phyloP scores from a whole-genome alignment of 345 rosid species.

The Pseudoturritis turrita region DNA sequence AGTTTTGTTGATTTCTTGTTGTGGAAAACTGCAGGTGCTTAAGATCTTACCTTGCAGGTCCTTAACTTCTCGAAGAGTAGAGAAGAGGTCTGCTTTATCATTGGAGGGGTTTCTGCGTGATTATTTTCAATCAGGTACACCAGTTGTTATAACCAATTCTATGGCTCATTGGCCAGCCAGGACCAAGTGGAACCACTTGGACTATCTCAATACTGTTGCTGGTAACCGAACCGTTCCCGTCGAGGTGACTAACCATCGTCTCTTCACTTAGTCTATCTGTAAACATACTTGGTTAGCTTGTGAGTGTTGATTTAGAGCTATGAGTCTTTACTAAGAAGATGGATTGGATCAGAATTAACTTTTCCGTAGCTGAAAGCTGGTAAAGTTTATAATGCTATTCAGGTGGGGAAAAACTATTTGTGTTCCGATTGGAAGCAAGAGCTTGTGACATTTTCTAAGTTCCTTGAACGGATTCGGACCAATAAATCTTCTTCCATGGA shows the following conservation, averaged over 20 bases:
- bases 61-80: constrained; percentile 54
- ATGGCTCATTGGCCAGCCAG: constrained; percentile 98
- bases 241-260: constrained; percentile 63
- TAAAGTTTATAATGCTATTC: constrained; percentile 52
- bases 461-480: constrained; percentile 73
- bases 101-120: constrained; percentile 81
- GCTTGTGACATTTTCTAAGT: constrained; percentile 84
- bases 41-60: constrained; percentile 61
- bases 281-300: neutral
- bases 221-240: constrained; percentile 94
- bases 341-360: neutral
- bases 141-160: constrained; percentile 76
- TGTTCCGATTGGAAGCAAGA: constrained; percentile 97
- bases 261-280: neutral
- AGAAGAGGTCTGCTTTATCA: constrained; percentile 66
- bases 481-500: constrained; percentile 37
- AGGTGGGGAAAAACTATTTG: constrained; percentile 95
- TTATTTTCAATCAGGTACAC: constrained; percentile 59
- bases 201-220: constrained; percentile 66
- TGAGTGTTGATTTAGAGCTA: neutral
- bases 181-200: constrained; percentile 81
- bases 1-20: neutral
- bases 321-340: neutral
- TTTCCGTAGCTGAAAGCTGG: constrained; percentile 46
- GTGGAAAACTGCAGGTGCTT: constrained; percentile 46